These are phyloP conservation scores for Tylopilus sp. DNA, from an alignment of 768 basidiomycete genomes.

Conservation along the genomic window DNA sequence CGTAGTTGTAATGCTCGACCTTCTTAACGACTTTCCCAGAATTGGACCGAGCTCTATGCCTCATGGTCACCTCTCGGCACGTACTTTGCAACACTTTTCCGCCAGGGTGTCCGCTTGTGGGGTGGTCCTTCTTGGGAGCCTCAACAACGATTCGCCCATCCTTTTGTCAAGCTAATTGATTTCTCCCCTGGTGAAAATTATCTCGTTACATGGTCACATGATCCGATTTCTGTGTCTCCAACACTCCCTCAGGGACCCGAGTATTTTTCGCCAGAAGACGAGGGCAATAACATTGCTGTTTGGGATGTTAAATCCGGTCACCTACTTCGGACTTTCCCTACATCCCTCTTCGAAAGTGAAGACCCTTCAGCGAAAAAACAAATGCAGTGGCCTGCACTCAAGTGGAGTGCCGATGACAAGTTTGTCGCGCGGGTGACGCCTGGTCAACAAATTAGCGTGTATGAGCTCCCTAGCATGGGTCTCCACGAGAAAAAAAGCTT, in stretches of 20 bases:
- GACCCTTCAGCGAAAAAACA: slow-evolving; percentile 63
- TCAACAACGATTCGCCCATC: slow-evolving; percentile 91
- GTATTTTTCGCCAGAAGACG: slow-evolving; percentile 89
- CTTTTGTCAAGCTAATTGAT: slow-evolving; percentile 91
- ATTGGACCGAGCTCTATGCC: slow-evolving; percentile 96
- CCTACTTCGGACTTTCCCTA: slow-evolving; percentile 87
- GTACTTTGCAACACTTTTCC: slow-evolving; percentile 89
- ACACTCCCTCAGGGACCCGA: slow-evolving; percentile 77
- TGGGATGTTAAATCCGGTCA: slow-evolving; percentile 96
- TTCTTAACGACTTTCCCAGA: slow-evolving; percentile 41
- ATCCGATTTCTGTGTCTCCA: slow-evolving; percentile 84
- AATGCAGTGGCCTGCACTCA: slow-evolving; percentile 92
- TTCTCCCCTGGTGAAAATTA: slow-evolving; percentile 98
- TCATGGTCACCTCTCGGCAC: slow-evolving; percentile 97
- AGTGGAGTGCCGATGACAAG: slow-evolving; percentile 97
- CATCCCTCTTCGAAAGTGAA: slow-evolving; percentile 58
- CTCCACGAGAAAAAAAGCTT: slow-evolving; percentile 94
- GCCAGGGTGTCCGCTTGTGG: slow-evolving; percentile 95
- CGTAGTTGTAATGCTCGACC: not conserved
- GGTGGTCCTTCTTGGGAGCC: slow-evolving; percentile 89
- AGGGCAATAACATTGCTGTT: slow-evolving; percentile 95
- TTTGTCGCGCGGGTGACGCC: slow-evolving; percentile 87
- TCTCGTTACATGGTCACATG: slow-evolving; percentile 96
- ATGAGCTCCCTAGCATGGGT: slow-evolving; percentile 92
- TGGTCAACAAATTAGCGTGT: slow-evolving; percentile 92